These are phyloP conservation scores for Pseudomassariella vexata DNA, from an alignment of 2,329 filamentous ascomycete genomes.

Conservation along the genomic window DNA sequence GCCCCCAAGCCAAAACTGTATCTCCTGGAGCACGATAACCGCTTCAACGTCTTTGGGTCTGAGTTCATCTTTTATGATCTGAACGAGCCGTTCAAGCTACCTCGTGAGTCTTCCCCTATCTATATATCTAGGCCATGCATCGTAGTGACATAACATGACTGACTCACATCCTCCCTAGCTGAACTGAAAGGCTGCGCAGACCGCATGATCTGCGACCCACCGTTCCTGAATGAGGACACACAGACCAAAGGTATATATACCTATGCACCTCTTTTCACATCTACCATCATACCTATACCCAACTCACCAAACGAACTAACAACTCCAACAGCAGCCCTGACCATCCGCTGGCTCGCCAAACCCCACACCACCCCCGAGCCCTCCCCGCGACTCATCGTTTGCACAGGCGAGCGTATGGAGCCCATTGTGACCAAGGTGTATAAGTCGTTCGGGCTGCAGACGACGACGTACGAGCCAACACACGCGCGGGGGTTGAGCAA, in stretches of 20 bases:
- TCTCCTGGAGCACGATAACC: constrained; percentile 68
- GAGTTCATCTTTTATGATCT: constrained; percentile 75
- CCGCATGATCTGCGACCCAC: constrained; percentile 69
- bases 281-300: constrained; percentile 3
- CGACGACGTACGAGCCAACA: constrained; percentile 62
- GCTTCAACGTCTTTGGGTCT: constrained; percentile 68
- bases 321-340: constrained; percentile 55
- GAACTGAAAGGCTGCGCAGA: constrained; percentile 60
- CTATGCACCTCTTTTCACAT: constrained; percentile 2
- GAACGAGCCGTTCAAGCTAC: constrained; percentile 59
- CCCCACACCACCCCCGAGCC: constrained; percentile 14
- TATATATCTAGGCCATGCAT: too few relatives aligned
- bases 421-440: constrained; percentile 62
- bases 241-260: constrained; percentile 62
- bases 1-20: constrained; percentile 49
- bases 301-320: constrained; percentile 2
- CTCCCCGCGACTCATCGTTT: constrained; percentile 51
- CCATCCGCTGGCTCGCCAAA: constrained; percentile 66
- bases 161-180: constrained; percentile 20
- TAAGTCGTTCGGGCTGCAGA: constrained; percentile 51
- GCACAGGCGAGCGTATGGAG: constrained; percentile 75
- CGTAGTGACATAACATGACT: too few relatives aligned
- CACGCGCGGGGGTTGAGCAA: constrained; percentile 74
- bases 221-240: constrained; percentile 74
- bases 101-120: constrained; percentile 37